Evolutionary conservation across 2,329 filamentous ascomycete genomes (phyloP).

Genomic region (Cryphonectria naterciae): DNA sequence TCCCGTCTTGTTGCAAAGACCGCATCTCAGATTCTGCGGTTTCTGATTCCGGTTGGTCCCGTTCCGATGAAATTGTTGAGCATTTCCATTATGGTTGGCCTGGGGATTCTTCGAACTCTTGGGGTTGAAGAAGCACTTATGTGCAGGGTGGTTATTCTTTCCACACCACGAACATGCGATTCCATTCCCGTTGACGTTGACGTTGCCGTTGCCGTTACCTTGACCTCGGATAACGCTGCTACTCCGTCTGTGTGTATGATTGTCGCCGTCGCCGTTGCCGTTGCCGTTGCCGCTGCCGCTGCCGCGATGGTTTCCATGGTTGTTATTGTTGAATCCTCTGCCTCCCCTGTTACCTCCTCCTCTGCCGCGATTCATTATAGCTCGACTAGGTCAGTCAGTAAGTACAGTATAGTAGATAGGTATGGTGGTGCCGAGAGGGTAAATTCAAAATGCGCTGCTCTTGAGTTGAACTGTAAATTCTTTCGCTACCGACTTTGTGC

Average conservation of each 20-base stretch:
- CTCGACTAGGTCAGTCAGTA: neutral
- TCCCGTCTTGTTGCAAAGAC: neutral
- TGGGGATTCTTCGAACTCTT: neutral
- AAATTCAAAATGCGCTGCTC: neutral
- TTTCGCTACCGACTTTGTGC: neutral
- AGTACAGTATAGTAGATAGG: neutral
- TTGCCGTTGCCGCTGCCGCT: neutral
- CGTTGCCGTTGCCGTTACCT: too few species aligned
- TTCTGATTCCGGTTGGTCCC: neutral
- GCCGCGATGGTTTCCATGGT: neutral
- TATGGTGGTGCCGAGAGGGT: neutral
- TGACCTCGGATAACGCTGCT: neutral
- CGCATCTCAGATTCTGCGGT: neutral
- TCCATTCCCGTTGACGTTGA: neutral
- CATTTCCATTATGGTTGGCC: neutral
- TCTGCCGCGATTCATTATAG: neutral
- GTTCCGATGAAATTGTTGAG: too few species aligned
- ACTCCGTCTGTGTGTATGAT: neutral
- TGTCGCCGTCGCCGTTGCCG: neutral
- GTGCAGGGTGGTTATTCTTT: neutral
- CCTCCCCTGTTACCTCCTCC: neutral
- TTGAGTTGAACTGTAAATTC: neutral
- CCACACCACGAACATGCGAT: neutral
- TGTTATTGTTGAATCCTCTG: neutral
- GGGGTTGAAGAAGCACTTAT: slow-evolving; percentile 5